Conservation (phyloP, 805 yeast species). For the Pichia thaimueangensis region DNA sequence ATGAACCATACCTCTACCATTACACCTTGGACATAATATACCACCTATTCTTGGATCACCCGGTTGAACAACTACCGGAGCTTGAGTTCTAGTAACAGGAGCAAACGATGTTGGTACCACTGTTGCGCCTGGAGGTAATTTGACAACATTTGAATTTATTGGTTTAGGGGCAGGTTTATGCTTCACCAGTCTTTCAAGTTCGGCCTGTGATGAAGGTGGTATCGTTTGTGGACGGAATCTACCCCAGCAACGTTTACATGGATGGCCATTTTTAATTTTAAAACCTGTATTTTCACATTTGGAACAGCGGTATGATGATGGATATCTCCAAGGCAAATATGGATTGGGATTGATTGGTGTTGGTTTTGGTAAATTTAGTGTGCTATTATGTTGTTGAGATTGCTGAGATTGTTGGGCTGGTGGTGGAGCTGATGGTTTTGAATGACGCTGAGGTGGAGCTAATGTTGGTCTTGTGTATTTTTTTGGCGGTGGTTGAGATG, state of each 20-base stretch:
- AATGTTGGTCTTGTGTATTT: conserved; percentile 4
- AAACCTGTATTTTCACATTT: conserved; percentile 74
- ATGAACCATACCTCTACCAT: conserved; percentile 54
- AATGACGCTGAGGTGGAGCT: conserved; percentile 8
- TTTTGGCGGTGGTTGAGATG: conserved; percentile 4
- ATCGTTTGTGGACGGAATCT: conserved; percentile 33
- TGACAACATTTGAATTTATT: conserved; percentile 22
- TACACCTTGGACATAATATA: conserved; percentile 60
- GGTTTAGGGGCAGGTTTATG: conserved; percentile 15
- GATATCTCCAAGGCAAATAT: conserved; percentile 59
- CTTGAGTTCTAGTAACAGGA: conserved; percentile 2
- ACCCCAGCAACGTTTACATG: conserved; percentile 69
- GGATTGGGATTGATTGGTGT: conserved; percentile 31
- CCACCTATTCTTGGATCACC: conserved; percentile 83
- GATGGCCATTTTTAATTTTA: conserved; percentile 49
- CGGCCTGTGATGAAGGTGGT: conserved; percentile 18
- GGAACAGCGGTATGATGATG: conserved; percentile 50
- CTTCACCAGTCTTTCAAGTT: conserved; percentile 12
- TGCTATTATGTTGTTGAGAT: not conserved
- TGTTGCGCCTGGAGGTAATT: conserved; percentile 23
- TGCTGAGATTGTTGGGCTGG: not conserved
- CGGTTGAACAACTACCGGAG: conserved; percentile 48
- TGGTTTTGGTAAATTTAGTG: conserved; percentile 7
- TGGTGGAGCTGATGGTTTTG: not conserved
- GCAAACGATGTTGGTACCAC: conserved; percentile 8